These are phyloP conservation scores for Nannizziopsis barbatae DNA, from an alignment of 2,329 filamentous ascomycete species.

Conservation along the genomic window DNA sequence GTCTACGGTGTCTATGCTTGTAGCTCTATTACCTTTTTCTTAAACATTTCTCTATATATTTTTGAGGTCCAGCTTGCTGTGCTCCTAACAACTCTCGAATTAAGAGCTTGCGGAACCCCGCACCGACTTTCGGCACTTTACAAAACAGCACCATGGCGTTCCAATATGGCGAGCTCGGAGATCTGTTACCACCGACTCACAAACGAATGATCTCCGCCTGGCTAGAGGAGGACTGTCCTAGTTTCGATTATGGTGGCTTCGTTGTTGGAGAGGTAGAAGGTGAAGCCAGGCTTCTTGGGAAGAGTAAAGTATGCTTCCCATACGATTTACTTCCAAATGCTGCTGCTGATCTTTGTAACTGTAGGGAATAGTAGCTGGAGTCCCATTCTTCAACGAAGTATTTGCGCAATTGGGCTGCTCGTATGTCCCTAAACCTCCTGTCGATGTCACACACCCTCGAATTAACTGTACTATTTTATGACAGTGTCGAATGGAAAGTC, in stretches of 20 bases:
- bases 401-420: constrained; percentile 80
- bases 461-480: constrained; percentile 4
- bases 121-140: neutral
- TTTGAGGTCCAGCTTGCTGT: no score
- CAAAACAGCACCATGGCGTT: constrained; percentile 38
- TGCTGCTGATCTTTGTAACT: neutral
- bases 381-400: constrained; percentile 92
- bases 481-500: constrained; percentile 71
- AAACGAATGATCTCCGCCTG: constrained; percentile 69
- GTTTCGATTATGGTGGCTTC: constrained; percentile 93
- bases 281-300: constrained; percentile 44
- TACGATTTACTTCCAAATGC: neutral
- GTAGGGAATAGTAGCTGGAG: constrained; percentile 71
- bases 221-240: constrained; percentile 93
- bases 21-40: no score
- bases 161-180: constrained; percentile 48
- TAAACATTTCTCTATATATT: no score
- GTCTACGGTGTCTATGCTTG: no score
- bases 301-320: constrained; percentile 38
- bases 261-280: constrained; percentile 59
- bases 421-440: constrained; percentile 30
- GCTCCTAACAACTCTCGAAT: neutral
- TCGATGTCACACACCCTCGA: neutral
- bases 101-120: neutral
- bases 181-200: constrained; percentile 77